These are phyloP conservation scores for Torrubiellomyces zombiae DNA, from an alignment of 2,329 filamentous ascomycete genomes.

Conservation along the genomic window DNA sequence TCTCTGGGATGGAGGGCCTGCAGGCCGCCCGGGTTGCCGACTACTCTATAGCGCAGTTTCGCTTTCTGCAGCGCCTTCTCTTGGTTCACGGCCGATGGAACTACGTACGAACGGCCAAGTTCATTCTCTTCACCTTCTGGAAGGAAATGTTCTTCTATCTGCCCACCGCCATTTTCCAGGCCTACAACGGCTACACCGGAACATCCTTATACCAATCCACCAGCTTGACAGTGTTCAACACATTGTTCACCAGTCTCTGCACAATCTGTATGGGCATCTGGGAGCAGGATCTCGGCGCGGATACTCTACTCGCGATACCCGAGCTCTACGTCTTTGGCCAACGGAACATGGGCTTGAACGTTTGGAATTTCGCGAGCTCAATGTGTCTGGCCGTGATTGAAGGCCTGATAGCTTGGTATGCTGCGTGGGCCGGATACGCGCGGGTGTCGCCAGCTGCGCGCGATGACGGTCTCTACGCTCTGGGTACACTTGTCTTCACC, in stretches of 20 bases:
- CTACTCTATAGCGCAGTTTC: conserved; percentile 82
- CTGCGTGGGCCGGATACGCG: conserved; percentile 34
- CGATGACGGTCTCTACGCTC: conserved; percentile 55
- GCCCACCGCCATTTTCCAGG: conserved; percentile 69
- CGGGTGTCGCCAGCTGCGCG: conserved; percentile 30
- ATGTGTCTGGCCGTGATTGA: conserved; percentile 58
- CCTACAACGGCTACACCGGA: conserved; percentile 73
- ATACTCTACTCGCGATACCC: conserved; percentile 79
- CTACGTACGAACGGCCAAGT: conserved; percentile 75
- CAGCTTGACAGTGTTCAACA: conserved; percentile 83
- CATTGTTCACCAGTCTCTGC: conserved; percentile 75
- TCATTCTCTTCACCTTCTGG: conserved; percentile 84
- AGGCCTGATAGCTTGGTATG: conserved; percentile 59
- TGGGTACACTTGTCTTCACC: conserved; percentile 58
- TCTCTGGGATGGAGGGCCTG: conserved; percentile 80
- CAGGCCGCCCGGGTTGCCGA: conserved; percentile 83
- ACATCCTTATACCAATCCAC: conserved; percentile 82
- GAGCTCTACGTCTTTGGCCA: conserved; percentile 81
- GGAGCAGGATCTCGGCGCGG: conserved; percentile 71
- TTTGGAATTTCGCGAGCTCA: conserved; percentile 59
- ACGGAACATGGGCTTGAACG: conserved; percentile 54
- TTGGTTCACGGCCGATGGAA: conserved; percentile 84
- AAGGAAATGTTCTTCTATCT: conserved; percentile 74
- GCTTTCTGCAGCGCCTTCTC: conserved; percentile 70
- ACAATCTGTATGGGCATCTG: conserved; percentile 85